Conservation (phyloP, 768 basidiomycete species). For the Pulveroboletus frians region DNA sequence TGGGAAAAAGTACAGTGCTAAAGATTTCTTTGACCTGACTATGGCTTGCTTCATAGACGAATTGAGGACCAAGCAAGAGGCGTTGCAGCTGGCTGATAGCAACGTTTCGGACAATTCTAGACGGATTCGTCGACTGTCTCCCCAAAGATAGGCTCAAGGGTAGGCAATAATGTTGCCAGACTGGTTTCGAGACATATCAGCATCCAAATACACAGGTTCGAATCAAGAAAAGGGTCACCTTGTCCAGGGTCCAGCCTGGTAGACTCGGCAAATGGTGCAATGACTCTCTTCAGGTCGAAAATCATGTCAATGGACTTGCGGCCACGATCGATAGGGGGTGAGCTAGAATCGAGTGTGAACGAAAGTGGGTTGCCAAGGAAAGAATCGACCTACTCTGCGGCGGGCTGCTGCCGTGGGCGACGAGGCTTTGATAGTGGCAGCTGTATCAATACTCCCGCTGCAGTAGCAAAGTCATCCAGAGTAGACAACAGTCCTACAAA, state of each 20-base stretch:
- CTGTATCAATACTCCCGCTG: slow-evolving; percentile 62
- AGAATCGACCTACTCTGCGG: slow-evolving; percentile 43
- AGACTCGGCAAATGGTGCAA: slow-evolving; percentile 53
- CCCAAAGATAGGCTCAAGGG: slow-evolving; percentile 70
- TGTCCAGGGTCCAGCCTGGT: slow-evolving; percentile 35
- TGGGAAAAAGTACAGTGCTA: slow-evolving; percentile 83
- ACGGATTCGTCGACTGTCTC: slow-evolving; percentile 77
- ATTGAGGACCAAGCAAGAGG: slow-evolving; percentile 71
- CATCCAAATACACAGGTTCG: background rate
- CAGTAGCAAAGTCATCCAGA: slow-evolving; percentile 81
- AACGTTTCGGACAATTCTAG: slow-evolving; percentile 77
- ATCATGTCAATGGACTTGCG: slow-evolving; percentile 78
- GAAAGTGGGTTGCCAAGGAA: background rate
- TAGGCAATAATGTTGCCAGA: slow-evolving; percentile 73
- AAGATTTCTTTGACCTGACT: slow-evolving; percentile 77
- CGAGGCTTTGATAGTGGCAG: slow-evolving; percentile 51
- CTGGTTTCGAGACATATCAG: slow-evolving; percentile 35
- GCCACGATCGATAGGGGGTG: slow-evolving; percentile 75
- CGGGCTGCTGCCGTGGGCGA: slow-evolving; percentile 44
- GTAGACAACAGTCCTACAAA: slow-evolving; percentile 73
- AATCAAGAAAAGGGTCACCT: slow-evolving; percentile 18
- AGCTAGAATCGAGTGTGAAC: slow-evolving; percentile 38
- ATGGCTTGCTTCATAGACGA: slow-evolving; percentile 54
- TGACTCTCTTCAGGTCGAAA: slow-evolving; percentile 62
- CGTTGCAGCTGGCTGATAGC: slow-evolving; percentile 82